Evolutionary conservation across 192 early-diverging fungal species (phyloP).

Genomic region (Dissophora globulifera): DNA sequence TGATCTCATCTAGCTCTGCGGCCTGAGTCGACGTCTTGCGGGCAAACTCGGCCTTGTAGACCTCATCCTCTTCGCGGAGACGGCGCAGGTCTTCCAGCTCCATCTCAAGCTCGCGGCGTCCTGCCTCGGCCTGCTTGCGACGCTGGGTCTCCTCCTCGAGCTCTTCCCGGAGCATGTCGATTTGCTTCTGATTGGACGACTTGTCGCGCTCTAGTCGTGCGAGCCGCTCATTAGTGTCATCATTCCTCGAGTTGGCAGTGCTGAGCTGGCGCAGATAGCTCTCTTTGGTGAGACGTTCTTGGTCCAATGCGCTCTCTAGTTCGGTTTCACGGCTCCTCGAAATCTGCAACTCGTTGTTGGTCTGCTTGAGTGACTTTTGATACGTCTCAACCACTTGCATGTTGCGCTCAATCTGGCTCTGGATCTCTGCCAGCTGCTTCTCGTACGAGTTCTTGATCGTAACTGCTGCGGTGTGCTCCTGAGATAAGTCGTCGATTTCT

Average conservation of each 20-base stretch:
- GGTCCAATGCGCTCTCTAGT: conserved; percentile 43
- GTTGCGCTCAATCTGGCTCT: conserved; percentile 41
- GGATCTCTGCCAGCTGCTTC: conserved; percentile 44
- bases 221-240: conserved; percentile 43
- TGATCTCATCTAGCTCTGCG: conserved; percentile 74
- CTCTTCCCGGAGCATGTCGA: conserved; percentile 46
- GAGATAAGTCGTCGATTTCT: conserved; percentile 63
- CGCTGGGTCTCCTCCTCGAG: conserved; percentile 48
- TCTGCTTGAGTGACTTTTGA: conserved; percentile 47
- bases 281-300: conserved; percentile 49
- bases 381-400: conserved; percentile 42
- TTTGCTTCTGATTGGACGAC: conserved; percentile 46
- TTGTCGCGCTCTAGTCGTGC: conserved; percentile 49
- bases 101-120: conserved; percentile 44
- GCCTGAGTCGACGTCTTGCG: conserved; percentile 33
- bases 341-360: conserved; percentile 43
- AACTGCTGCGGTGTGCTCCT: conserved; percentile 27
- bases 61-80: conserved; percentile 36
- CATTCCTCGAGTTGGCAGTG: conserved; percentile 50
- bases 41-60: conserved; percentile 47
- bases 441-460: conserved; percentile 37
- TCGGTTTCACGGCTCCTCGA: conserved; percentile 42
- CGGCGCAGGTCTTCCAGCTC: conserved; percentile 41
- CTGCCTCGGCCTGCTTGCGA: conserved; percentile 37
- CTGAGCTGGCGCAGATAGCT: conserved; percentile 45